Percentiles rank a stretch among this genome's conserved stretches.
Conservation (phyloP, 2,329 filamentous ascomycete species). For the Neofusicoccum sp. region DNA sequence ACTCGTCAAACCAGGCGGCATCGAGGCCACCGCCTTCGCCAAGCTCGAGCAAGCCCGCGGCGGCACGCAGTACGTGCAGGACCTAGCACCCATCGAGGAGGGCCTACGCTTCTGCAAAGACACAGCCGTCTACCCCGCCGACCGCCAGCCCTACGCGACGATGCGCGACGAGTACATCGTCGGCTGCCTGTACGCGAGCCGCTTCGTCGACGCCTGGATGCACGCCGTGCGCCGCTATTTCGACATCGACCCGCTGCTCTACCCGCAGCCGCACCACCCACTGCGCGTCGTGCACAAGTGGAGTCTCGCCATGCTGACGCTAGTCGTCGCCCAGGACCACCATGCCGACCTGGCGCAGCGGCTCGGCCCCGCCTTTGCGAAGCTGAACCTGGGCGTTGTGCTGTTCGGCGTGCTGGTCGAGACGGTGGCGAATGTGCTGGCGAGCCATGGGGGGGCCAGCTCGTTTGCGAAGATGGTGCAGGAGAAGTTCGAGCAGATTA, state of each 20-base stretch:
- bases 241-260: slow-evolving; percentile 55
- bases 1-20: background rate
- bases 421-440: slow-evolving; percentile 40
- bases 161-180: slow-evolving; percentile 58
- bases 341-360: background rate
- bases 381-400: slow-evolving; percentile 42
- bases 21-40: slow-evolving; percentile 27
- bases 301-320: slow-evolving; percentile 41
- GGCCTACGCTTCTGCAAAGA: slow-evolving; percentile 46
- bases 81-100: slow-evolving; percentile 21
- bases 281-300: slow-evolving; percentile 56
- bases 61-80: slow-evolving; percentile 16
- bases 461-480: slow-evolving; percentile 44
- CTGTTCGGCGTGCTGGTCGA: slow-evolving; percentile 47
- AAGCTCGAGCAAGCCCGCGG: slow-evolving; percentile 24
- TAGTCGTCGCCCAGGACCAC: slow-evolving; percentile 30
- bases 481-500: slow-evolving; percentile 42
- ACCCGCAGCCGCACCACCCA: slow-evolving; percentile 52
- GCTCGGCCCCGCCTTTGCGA: slow-evolving; percentile 1
- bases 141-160: slow-evolving; percentile 58
- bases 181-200: slow-evolving; percentile 45
- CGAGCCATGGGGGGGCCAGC: slow-evolving; percentile 48
- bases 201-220: slow-evolving; percentile 51
- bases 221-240: slow-evolving; percentile 57
- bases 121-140: slow-evolving; percentile 49